phyloP scores from a whole-genome alignment of 2,329 filamentous ascomycete genomes.

The Ophiostoma populinum region DNA sequence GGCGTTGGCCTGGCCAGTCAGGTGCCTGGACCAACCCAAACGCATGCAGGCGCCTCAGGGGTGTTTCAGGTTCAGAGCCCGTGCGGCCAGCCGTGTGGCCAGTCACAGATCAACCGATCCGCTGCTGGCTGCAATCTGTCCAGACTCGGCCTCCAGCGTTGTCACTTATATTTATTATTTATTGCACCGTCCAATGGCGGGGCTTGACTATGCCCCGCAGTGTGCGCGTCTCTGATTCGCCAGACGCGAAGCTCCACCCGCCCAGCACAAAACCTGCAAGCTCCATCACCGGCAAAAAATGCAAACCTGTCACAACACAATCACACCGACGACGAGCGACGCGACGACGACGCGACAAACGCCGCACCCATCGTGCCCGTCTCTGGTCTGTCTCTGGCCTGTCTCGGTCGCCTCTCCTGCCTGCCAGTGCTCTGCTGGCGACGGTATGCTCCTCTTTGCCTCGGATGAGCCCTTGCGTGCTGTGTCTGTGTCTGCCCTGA shows the following conservation, averaged over 20 bases:
- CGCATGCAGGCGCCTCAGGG: too few species aligned
- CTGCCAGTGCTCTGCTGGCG: too few species aligned
- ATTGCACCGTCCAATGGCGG: too few species aligned
- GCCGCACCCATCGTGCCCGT: too few species aligned
- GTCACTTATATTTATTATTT: too few species aligned
- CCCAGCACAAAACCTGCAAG: conserved; percentile 1
- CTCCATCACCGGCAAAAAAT: background rate
- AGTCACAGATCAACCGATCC: too few species aligned
- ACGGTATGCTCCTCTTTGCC: conserved; percentile 5
- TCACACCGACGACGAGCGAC: background rate
- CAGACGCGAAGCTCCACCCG: background rate
- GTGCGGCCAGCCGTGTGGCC: too few species aligned
- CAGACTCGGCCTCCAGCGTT: too few species aligned
- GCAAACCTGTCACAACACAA: background rate
- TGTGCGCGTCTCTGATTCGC: background rate
- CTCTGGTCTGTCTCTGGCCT: background rate
- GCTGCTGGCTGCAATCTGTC: too few species aligned
- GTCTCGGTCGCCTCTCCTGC: background rate
- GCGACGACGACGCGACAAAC: background rate
- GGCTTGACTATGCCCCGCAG: background rate
- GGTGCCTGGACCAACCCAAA: too few species aligned
- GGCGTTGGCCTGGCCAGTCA: too few species aligned
- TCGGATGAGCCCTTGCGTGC: conserved; percentile 4
- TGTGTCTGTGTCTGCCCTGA: background rate
- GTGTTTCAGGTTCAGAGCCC: too few species aligned